Percentiles rank a stretch among this genome's conserved stretches.
phyloP scores from a whole-genome alignment of 164 flowering plant species.

The Santalum album region DNA sequence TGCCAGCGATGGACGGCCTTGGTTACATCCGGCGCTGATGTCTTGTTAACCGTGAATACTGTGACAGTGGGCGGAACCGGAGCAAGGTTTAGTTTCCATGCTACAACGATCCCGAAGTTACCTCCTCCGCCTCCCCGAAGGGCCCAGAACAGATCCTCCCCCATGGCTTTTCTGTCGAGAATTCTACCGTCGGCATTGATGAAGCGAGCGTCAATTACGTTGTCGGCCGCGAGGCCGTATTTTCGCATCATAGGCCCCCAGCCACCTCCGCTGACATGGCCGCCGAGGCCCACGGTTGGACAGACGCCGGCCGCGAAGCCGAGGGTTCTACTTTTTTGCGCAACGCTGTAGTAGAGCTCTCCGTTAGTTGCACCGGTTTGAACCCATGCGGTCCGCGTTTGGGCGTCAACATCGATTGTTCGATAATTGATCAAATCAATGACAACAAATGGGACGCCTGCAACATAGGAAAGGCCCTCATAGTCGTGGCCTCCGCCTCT shows the following conservation, averaged over 20 bases:
- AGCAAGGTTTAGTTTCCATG: slow-evolving; percentile 24
- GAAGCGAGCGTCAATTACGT: slow-evolving; percentile 13
- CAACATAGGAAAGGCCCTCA: not conserved
- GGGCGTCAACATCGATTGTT: slow-evolving; percentile 6
- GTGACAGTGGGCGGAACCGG: slow-evolving; percentile 23
- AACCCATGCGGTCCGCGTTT: slow-evolving; percentile 16
- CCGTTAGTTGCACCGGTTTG: slow-evolving; percentile 21
- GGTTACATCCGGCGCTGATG: slow-evolving; percentile 18
- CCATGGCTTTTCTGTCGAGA: slow-evolving; percentile 29
- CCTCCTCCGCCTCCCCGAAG: slow-evolving; percentile 34
- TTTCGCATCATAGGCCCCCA: slow-evolving; percentile 18
- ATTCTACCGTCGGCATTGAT: slow-evolving; percentile 20
- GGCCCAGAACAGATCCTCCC: slow-evolving; percentile 40
- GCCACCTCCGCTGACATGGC: slow-evolving; percentile 21
- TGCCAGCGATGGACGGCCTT: slow-evolving; percentile 17
- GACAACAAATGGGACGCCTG: not conserved
- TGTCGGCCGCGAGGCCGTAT: slow-evolving; percentile 15
- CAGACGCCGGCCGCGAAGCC: slow-evolving; percentile 20
- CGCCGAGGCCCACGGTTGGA: slow-evolving; percentile 22
- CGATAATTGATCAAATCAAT: not conserved
- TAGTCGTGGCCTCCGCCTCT: no score
- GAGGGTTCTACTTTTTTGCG: slow-evolving; percentile 12
- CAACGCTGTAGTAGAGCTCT: slow-evolving; percentile 18
- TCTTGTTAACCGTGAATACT: slow-evolving; percentile 16
- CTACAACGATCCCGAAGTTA: slow-evolving; percentile 28